Evolutionary conservation across 345 rosid species (phyloP), one percentile per base, ranked within the genome.

Genomic region (Dipteronia dyeriana): DNA sequence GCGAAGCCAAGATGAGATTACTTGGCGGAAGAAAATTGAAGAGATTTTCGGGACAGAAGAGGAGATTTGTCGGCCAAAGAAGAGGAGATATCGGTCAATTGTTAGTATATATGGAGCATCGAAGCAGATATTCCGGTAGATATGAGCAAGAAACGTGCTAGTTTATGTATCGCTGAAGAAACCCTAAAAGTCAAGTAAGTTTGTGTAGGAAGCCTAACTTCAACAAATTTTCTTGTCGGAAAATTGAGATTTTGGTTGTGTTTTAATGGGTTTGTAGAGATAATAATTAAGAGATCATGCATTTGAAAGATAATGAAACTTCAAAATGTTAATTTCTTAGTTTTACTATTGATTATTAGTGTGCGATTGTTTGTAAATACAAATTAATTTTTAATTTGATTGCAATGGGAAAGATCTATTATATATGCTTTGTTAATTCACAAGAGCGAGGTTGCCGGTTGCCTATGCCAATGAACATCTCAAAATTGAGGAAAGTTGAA

Each of bases 41-140:
- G 80, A 78, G 80, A 81, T 78, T 26, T 88, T 86, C 45, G 85
- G 85, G 63, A 78, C 76, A 39, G 89, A 83, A 56, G 79, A 74
- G 5, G 83, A 73, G 73, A 76, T 64, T 38, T 1, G 20, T 65
- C 57, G 75, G 53, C 75, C 74, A 2, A 79, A 73, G 78, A 80
- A 78, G 84, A 70, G 53, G 73, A 85, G 71, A 34, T 87, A 73
- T 39, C 78, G 87, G 64, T 79, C 85, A 34, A 49, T 87, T 54
- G 67, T 13, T 7, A 79, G 78, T 53, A 79, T 87, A 74, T 87
- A 87, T 78, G 64, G 22, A 57, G 17, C 23, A 25, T 82, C 84
- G 19, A 63, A 29, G 62, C 79, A 73, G 11, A 25, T 65, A 1
- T 20, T 2, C 60, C 68, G n/a, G 29, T 54, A 51, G 70, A 38